Conservation (phyloP, 768 basidiomycete species). For the Xerocomellus amylosporus region DNA sequence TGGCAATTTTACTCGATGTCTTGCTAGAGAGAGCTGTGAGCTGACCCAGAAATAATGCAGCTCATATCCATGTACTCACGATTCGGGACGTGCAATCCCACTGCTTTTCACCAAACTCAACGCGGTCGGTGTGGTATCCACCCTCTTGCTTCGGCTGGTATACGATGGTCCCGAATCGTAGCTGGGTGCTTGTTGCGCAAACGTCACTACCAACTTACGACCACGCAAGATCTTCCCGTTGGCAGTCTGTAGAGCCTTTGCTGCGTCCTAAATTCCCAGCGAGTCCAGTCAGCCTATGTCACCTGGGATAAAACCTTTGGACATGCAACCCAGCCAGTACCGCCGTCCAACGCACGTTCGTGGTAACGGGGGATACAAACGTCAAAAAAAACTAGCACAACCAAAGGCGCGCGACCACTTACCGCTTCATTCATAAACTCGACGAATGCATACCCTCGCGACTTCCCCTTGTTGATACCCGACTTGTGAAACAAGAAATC, state of each 20-base stretch:
- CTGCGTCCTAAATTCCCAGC: constrained; percentile 67
- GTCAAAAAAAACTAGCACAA: constrained; percentile 27
- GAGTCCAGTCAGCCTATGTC: constrained; percentile 19
- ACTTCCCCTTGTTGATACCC: constrained; percentile 85
- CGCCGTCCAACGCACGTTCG: constrained; percentile 20
- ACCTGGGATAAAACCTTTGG: constrained; percentile 18
- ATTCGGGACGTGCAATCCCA: constrained; percentile 44
- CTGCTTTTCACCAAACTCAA: constrained; percentile 83
- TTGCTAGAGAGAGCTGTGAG: constrained; percentile 38
- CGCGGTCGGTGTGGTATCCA: constrained; percentile 75
- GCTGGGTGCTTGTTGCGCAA: constrained; percentile 78
- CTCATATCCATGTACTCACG: constrained; percentile 34
- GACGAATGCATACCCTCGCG: constrained; percentile 92
- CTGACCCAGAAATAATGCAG: constrained; percentile 1
- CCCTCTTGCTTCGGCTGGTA: constrained; percentile 39
- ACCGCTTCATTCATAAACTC: constrained; percentile 82
- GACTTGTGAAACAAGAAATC: constrained; percentile 96
- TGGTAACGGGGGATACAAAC: constrained; percentile 20
- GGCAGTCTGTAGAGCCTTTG: constrained; percentile 66
- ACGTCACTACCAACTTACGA: constrained; percentile 86
- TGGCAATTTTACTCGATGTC: constrained; percentile 86
- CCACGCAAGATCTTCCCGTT: constrained; percentile 84
- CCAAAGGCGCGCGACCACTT: constrained; percentile 38
- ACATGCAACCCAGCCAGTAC: constrained; percentile 15
- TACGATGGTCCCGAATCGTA: constrained; percentile 32